Base-by-base conservation (phyloP, 2,329 filamentous ascomycete genomes). In the Colletotrichum gigasporum region DNA sequence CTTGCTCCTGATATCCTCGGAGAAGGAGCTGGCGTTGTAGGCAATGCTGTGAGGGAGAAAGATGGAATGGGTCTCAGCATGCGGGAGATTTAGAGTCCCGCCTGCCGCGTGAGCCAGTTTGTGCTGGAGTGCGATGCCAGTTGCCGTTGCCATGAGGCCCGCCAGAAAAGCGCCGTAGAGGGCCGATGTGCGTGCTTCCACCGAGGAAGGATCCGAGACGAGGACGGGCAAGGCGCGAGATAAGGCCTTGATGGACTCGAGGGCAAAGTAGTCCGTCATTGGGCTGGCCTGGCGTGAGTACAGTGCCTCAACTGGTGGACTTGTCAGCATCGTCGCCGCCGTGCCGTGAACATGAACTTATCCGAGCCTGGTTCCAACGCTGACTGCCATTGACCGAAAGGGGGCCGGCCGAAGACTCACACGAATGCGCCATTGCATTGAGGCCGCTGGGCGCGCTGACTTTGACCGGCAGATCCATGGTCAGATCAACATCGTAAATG, bases 151-250 rank as follows among this genome's bases (percentile, higher is more conserved):
- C 14, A 60, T 2, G 11, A 66, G 37, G 3, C 64, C 64, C 16
- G 61, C 64, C 3, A 66, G 54, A 18, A 66, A 66, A 3, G 61
- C 64, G 24, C 64, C 64, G 54, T 66, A 66, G 32, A 66, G 61
- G 12, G 60, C 64, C 32, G 53, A 44, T 3, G 64, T 54, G 18
- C 87, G 82, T 3, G 86, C 85, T 4, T 78, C 73, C 34, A 71
- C 65, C 6, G 79, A 81, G 2, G 75, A 70, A 0, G 83, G 79
- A 52, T 85, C 75, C 22, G 78, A 70, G 11, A 84, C 75, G 22
- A 90, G 80, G 48, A 76, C 75, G 0, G 86, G 87, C 1, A 90
- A 80, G 1, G 86, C 78, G 2, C 28, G 9, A 8, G 64, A 66
- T 4, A 66, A 16, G 2, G 64, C 64, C 41, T 34, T 66, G 61